Base-by-base conservation (phyloP, 73 alveolate species). In the Tetrahymena thermophila region DNA sequence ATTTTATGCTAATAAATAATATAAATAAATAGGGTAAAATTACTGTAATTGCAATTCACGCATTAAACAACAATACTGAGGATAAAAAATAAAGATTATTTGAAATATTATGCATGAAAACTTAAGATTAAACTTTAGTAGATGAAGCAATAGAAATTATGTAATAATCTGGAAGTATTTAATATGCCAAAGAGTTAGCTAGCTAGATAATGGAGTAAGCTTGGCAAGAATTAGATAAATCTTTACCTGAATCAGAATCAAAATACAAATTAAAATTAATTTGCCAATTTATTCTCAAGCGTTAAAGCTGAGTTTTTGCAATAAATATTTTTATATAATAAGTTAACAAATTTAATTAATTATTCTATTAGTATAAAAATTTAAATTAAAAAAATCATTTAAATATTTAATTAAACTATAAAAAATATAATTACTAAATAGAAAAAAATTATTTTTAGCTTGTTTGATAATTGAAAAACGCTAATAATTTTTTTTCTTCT, bases 81-180 rank as follows among this genome's bases (percentile, higher is more conserved):
- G 89, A 71, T 9, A 95, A 96, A 93, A 96, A 93, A 14, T 34
- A 96, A 84, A 96, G 98, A 55, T 96, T 98, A 28, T 50, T 94
- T 34, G 98, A 98, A 28, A 98, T 98, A 25, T 96, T 98, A 25
- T 84, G 93, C 84, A 84, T 94, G 94, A 94, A 97, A n/a, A 98
- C 99, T 19, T 35, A 97, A 34, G 98, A 98, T 93, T 95, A 96
- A 93, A 93, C 43, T 35, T 9, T 96, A 28, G 94, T 98, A 28
- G 94, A 96, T 42, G 99, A 98, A 96, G 99, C 99, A 57, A 96
- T 98, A 50, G 94, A 95, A n/a, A 97, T 98, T n/a, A 94, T 98
- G 37, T 84, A 93, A 57, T 35, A 94, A 34, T 97, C 98, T 25
- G 98, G 97, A 31, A 93, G 98, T 31, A 85, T 98, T n/a, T 97